phyloP scores from a whole-genome alignment of 2,329 filamentous ascomycete genomes.

The Penicillium sclerotiorum region DNA sequence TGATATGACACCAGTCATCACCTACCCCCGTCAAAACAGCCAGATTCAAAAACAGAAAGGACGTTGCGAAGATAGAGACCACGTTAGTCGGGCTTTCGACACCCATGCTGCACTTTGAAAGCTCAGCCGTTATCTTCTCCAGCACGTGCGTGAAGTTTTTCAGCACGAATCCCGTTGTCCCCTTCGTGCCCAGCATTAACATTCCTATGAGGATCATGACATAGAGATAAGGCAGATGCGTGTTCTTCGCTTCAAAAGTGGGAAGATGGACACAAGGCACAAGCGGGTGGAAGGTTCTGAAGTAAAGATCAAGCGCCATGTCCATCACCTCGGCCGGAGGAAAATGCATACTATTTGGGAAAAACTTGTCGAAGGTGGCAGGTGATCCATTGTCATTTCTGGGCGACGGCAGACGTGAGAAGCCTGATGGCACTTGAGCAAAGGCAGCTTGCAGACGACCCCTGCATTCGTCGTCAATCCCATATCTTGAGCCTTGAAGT shows the following conservation, averaged over 20 bases:
- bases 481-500: constrained; percentile 37
- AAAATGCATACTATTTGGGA: constrained; percentile 40
- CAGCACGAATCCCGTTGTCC: constrained; percentile 53
- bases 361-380: constrained; percentile 22
- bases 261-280: constrained; percentile 58
- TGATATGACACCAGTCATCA: background rate
- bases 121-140: constrained; percentile 46
- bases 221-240: constrained; percentile 51
- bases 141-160: constrained; percentile 46
- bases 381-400: constrained; percentile 21
- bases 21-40: constrained; percentile 52
- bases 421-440: constrained; percentile 25
- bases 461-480: constrained; percentile 47
- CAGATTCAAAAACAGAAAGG: constrained; percentile 52
- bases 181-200: constrained; percentile 55
- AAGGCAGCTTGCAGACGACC: constrained; percentile 43
- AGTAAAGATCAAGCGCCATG: constrained; percentile 57
- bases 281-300: constrained; percentile 57
- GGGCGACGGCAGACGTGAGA: constrained; percentile 22
- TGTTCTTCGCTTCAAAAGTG: constrained; percentile 55
- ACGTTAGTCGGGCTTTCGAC: constrained; percentile 45
- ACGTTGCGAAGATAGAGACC: constrained; percentile 52
- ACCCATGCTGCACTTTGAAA: constrained; percentile 46
- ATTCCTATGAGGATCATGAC: constrained; percentile 58
- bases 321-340: constrained; percentile 57